Percentiles rank a stretch among this genome's conserved stretches.
phyloP scores from a whole-genome alignment of 495 filamentous ascomycete genomes.

The Podospora pseudoanserina region DNA sequence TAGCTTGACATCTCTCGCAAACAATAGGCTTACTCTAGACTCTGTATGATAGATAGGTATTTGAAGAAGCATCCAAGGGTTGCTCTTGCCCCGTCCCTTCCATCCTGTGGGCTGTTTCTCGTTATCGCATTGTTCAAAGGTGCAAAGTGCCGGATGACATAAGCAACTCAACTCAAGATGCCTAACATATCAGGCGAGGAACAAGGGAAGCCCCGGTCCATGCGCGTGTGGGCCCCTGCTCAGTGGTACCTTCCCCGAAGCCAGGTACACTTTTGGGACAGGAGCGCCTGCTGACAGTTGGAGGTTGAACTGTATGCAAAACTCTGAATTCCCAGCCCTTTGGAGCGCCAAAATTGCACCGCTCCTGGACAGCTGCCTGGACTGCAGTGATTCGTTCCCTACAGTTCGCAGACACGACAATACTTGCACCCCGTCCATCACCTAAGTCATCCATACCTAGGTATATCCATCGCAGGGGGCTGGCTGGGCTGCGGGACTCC shows the following conservation, averaged over 20 bases:
- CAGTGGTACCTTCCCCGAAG: not conserved
- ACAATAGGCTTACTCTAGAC: not conserved
- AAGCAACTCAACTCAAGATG: not conserved
- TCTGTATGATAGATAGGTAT: not conserved
- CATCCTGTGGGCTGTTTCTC: not conserved
- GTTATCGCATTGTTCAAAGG: not conserved
- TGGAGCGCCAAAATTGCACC: not conserved
- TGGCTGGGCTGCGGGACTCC: not conserved
- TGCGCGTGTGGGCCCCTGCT: not conserved
- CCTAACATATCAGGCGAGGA: not conserved
- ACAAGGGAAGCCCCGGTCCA: slow-evolving; percentile 1
- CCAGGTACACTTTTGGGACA: not conserved
- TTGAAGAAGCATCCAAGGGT: not conserved
- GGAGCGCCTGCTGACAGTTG: not conserved
- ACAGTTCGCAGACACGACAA: not conserved
- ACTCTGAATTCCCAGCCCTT: slow-evolving; percentile 3
- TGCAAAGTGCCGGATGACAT: not conserved
- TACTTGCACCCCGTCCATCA: not conserved
- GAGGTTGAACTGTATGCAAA: slow-evolving; percentile 1
- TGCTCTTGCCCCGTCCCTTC: not conserved
- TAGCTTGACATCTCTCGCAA: not conserved
- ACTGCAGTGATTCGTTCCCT: not conserved
- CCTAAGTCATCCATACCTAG: not conserved
- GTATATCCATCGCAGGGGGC: not conserved
- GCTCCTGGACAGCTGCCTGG: not conserved